phyloP scores from a whole-genome alignment of 2,329 filamentous ascomycete genomes.

The Fusarium kyushuense region DNA sequence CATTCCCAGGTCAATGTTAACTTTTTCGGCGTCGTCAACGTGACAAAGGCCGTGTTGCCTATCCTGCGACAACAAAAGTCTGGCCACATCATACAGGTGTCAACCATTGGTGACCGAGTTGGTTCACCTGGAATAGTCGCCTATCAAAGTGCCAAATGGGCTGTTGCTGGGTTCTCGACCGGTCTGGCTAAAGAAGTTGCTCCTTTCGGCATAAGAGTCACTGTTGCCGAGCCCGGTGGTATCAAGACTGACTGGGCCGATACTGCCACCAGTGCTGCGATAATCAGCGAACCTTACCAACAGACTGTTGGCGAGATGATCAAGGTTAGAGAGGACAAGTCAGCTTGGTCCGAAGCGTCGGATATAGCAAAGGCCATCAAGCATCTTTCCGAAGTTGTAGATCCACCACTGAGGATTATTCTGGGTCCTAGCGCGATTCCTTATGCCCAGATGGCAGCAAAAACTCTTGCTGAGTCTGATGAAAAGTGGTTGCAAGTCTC shows the following conservation, averaged over 20 bases:
- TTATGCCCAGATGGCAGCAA: conserved; percentile 36
- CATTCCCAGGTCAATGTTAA: conserved; percentile 69
- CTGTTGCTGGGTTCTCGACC: conserved; percentile 54
- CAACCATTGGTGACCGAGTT: conserved; percentile 54
- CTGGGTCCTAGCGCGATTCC: conserved; percentile 48
- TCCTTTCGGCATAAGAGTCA: conserved; percentile 55
- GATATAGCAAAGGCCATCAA: conserved; percentile 49
- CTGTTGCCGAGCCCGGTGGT: conserved; percentile 56
- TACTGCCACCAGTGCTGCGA: conserved; percentile 44
- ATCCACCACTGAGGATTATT: conserved; percentile 51
- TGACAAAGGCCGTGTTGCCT: conserved; percentile 59
- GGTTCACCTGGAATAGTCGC: conserved; percentile 51
- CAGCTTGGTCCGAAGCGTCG: conserved; percentile 26
- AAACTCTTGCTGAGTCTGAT: conserved; percentile 47
- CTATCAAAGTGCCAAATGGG: conserved; percentile 57
- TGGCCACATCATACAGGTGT: conserved; percentile 56
- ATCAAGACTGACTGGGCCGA: conserved; percentile 57
- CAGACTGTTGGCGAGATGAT: conserved; percentile 51
- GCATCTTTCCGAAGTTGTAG: conserved; percentile 42
- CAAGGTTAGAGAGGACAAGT: not conserved
- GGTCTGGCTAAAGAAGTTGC: conserved; percentile 53
- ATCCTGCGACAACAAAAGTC: conserved; percentile 50
- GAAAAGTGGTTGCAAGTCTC: conserved; percentile 48
- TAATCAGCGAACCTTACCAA: conserved; percentile 53
- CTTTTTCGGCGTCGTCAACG: conserved; percentile 67